A percentile compares a stretch with the other conserved stretches of the same genome.
Conservation (phyloP, 2,329 filamentous ascomycete species). For the Botrytis tulipae region DNA sequence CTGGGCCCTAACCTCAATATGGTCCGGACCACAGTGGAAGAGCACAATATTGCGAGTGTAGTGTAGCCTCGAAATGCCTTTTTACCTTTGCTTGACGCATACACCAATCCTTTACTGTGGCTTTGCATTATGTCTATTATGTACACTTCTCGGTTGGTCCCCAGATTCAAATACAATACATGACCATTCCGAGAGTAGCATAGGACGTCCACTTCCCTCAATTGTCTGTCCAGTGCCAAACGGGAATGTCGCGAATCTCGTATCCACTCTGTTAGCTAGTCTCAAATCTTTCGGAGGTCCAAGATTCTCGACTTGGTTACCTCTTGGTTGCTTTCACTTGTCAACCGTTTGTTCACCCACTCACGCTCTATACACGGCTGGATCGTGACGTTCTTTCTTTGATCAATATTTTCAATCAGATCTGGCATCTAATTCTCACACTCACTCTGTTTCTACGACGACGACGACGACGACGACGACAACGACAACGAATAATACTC, state of each 20-base stretch:
- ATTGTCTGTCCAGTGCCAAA: slow-evolving; percentile 8
- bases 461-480: slow-evolving; percentile 20
- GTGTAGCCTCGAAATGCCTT: background rate
- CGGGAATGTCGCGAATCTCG: slow-evolving; percentile 19
- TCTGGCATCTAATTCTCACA: slow-evolving; percentile 16
- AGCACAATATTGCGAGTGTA: slow-evolving; percentile 5
- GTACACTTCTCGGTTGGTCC: slow-evolving; percentile 1
- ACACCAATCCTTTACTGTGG: background rate
- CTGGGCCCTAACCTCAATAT: slow-evolving; percentile 8
- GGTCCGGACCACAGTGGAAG: background rate
- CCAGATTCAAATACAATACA: slow-evolving; percentile 11
- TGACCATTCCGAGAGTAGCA: slow-evolving; percentile 14
- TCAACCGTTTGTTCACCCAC: slow-evolving; percentile 24
- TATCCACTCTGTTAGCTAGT: slow-evolving; percentile 21
- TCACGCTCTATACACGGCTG: slow-evolving; percentile 37
- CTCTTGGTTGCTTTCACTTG: slow-evolving; percentile 26
- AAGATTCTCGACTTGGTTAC: slow-evolving; percentile 27
- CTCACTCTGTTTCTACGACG: slow-evolving; percentile 19
- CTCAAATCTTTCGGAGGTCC: slow-evolving; percentile 16
- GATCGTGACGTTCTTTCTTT: slow-evolving; percentile 36
- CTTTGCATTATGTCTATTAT: slow-evolving; percentile 7
- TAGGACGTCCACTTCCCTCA: background rate
- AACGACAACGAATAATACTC: background rate
- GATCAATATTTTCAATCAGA: slow-evolving; percentile 21
- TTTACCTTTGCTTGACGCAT: background rate